Conservation (phyloP, 2,329 filamentous ascomycete genomes). For the Coniosporium tulheliwenetii region DNA sequence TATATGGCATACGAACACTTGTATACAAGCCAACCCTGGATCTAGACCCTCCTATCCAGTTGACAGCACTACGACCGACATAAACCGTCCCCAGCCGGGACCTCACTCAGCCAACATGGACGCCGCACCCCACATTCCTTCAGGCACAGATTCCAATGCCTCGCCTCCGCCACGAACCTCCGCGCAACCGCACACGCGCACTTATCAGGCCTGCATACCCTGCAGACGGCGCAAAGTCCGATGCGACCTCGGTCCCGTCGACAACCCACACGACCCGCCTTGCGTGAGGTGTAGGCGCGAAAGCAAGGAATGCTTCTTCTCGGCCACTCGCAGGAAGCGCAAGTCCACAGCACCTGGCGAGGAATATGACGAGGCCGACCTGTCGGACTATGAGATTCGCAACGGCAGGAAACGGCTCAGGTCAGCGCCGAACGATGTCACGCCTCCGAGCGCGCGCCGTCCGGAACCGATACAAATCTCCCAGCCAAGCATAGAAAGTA, state of each 20-base stretch:
- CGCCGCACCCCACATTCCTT: no score
- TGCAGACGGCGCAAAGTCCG: constrained; percentile 42
- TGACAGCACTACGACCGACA: no score
- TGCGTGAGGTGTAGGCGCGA: constrained; percentile 89
- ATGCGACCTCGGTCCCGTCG: constrained; percentile 55
- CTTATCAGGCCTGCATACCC: constrained; percentile 28
- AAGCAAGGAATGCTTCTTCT: constrained; percentile 95
- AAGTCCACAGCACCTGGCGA: constrained; percentile 44
- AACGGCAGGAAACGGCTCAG: constrained; percentile 57
- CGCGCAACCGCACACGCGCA: constrained; percentile 3
- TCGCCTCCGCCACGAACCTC: no score
- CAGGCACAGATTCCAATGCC: no score
- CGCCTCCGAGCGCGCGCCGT: constrained; percentile 25
- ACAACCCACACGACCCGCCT: constrained; percentile 85
- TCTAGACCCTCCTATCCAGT: no score
- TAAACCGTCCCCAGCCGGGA: no score
- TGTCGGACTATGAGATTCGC: constrained; percentile 49
- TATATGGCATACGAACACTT: no score
- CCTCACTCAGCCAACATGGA: no score
- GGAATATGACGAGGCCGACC: constrained; percentile 24
- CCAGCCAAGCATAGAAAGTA: not conserved
- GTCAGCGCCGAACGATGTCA: constrained; percentile 28
- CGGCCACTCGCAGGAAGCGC: constrained; percentile 81
- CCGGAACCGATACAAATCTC: constrained; percentile 8
- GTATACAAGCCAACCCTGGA: no score